Evolutionary conservation across 75 land plant species (phyloP).

Genomic region (Pseudotsuga menziesii): DNA sequence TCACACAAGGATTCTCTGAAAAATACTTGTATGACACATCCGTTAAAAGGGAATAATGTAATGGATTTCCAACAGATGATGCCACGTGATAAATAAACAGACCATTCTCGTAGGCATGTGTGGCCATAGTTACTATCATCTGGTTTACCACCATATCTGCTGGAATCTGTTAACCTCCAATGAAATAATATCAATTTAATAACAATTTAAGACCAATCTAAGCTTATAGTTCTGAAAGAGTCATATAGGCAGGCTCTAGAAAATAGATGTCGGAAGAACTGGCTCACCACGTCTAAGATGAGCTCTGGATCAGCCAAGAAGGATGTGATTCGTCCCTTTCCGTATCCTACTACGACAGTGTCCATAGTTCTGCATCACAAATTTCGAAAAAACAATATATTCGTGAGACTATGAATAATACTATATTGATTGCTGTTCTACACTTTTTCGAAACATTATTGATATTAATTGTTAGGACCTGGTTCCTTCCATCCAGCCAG

Average conservation of each 20-base stretch:
- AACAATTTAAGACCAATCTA: too few relatives aligned
- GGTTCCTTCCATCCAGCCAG: slow-evolving; percentile 65
- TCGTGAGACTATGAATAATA: too few relatives aligned
- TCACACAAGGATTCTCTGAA: slow-evolving; percentile 34
- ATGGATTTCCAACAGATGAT: slow-evolving; percentile 57
- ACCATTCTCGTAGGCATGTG: slow-evolving; percentile 23
- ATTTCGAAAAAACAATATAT: neutral
- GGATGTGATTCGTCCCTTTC: slow-evolving; percentile 50
- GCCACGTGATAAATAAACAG: slow-evolving; percentile 52
- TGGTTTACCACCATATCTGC: slow-evolving; percentile 77
- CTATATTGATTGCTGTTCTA: too few relatives aligned
- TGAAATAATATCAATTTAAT: neutral
- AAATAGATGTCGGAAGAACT: too few relatives aligned
- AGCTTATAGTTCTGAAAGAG: too few relatives aligned
- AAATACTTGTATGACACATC: slow-evolving; percentile 31
- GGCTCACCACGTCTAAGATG: slow-evolving; percentile 66
- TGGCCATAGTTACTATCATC: slow-evolving; percentile 44
- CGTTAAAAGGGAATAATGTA: slow-evolving; percentile 25
- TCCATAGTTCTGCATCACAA: slow-evolving; percentile 55
- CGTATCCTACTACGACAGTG: slow-evolving; percentile 56
- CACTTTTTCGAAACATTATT: too few relatives aligned
- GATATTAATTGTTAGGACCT: slow-evolving; percentile 19
- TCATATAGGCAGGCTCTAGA: too few relatives aligned
- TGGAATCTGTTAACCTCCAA: slow-evolving; percentile 41
- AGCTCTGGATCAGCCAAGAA: slow-evolving; percentile 46